Evolutionary conservation across 805 yeast species (phyloP).

Genomic region (Dipodascopsis tothii): DNA sequence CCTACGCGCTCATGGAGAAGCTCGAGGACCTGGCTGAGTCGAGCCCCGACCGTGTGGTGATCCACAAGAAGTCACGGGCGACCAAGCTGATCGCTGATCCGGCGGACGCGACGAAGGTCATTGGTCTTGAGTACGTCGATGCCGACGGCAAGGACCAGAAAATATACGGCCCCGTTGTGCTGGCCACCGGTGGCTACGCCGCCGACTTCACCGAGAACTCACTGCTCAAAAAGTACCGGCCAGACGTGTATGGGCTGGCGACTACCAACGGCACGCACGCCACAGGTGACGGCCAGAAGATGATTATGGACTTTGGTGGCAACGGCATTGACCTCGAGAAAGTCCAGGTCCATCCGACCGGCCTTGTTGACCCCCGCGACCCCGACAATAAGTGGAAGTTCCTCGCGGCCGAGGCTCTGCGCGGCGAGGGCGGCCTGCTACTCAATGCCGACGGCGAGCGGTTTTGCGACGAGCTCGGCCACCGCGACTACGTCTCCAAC

Average conservation of each 20-base stretch:
- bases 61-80: slow-evolving; percentile 39
- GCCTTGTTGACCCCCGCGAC: slow-evolving; percentile 49
- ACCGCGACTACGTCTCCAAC: slow-evolving; percentile 53
- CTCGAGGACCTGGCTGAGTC: slow-evolving; percentile 41
- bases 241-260: slow-evolving; percentile 50
- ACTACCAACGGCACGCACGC: slow-evolving; percentile 57
- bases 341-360: slow-evolving; percentile 64
- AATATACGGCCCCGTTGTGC: slow-evolving; percentile 48
- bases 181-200: slow-evolving; percentile 63
- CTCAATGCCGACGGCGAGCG: slow-evolving; percentile 46
- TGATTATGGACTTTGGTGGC: slow-evolving; percentile 42
- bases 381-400: slow-evolving; percentile 45
- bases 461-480: slow-evolving; percentile 54
- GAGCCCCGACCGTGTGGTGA: slow-evolving; percentile 39
- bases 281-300: slow-evolving; percentile 57
- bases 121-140: slow-evolving; percentile 38
- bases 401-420: slow-evolving; percentile 57
- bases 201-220: slow-evolving; percentile 51
- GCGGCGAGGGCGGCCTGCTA: slow-evolving; percentile 61
- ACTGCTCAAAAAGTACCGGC: slow-evolving; percentile 48
- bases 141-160: slow-evolving; percentile 28
- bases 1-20: slow-evolving; percentile 45
- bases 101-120: slow-evolving; percentile 29
- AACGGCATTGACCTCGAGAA: slow-evolving; percentile 55
- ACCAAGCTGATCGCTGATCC: slow-evolving; percentile 38